Evolutionary conservation across 2,329 filamentous ascomycete species (phyloP).

Genomic region (Fusarium globosum): DNA sequence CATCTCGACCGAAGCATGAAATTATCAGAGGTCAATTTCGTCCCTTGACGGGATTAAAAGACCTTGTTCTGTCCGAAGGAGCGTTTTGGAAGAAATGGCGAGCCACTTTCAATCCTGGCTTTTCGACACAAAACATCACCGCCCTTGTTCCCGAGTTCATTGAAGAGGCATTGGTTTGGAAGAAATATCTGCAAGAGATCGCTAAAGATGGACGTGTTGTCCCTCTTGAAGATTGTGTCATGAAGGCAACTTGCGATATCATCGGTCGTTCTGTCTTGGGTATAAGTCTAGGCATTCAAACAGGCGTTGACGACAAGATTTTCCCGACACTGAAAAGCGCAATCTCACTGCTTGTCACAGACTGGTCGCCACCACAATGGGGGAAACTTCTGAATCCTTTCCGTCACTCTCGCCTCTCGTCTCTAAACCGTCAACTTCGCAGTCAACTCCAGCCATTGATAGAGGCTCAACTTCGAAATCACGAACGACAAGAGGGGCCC

Average conservation of each 20-base stretch:
- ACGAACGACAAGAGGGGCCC: background rate
- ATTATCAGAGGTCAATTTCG: background rate
- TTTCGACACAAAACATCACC: background rate
- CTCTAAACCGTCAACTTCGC: background rate
- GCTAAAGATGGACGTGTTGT: background rate
- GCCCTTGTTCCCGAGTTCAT: background rate
- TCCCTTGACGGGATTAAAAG: background rate
- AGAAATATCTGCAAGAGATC: background rate
- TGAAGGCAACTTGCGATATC: constrained; percentile 12
- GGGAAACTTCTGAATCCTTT: background rate
- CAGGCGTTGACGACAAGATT: background rate
- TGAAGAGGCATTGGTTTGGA: background rate
- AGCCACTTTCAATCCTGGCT: background rate
- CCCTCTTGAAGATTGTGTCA: background rate
- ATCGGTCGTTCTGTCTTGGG: constrained; percentile 1
- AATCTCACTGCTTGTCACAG: background rate
- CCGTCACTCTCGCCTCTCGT: background rate
- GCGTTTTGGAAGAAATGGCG: constrained; percentile 8
- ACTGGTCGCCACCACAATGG: constrained; percentile 1
- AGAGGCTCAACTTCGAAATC: background rate
- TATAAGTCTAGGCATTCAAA: background rate
- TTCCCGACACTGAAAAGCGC: background rate
- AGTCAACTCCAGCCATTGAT: background rate
- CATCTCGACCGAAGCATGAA: background rate
- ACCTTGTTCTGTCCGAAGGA: constrained; percentile 1